A percentile compares a stretch with the other conserved stretches of the same genome.
Evolutionary conservation across 345 rosid genomes (phyloP).

Genomic region (Fremontodendron californicum): DNA sequence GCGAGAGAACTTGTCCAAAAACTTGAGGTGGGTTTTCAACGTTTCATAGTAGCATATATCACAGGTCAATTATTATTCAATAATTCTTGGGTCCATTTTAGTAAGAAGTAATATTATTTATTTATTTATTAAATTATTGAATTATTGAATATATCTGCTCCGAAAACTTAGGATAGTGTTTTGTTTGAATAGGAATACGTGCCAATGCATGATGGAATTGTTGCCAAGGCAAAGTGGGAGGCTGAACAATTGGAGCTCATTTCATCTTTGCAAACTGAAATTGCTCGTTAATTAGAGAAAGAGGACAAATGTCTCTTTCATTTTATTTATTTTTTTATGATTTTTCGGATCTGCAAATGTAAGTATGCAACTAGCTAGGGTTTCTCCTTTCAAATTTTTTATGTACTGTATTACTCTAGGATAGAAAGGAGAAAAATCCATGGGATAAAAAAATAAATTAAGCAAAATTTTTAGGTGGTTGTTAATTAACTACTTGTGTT

Average conservation of each 20-base stretch:
- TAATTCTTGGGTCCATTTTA: neutral
- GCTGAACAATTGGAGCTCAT: slow-evolving; percentile 54
- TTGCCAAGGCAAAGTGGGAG: slow-evolving; percentile 54
- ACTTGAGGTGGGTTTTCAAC: slow-evolving; percentile 44
- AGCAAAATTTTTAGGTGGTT: neutral
- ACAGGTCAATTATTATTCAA: neutral
- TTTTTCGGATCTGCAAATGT: neutral
- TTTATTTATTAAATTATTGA: neutral
- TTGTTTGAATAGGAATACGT: slow-evolving; percentile 44
- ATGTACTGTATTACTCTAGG: neutral
- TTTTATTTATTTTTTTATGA: neutral
- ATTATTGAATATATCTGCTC: neutral
- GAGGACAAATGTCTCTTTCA: neutral
- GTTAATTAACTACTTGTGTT: neutral
- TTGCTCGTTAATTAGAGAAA: slow-evolving; percentile 36
- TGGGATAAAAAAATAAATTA: neutral
- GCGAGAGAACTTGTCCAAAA: slow-evolving; percentile 49
- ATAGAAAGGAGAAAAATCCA: slow-evolving; percentile 10
- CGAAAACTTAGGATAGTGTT: neutral
- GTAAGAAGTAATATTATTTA: neutral
- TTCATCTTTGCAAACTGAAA: slow-evolving; percentile 47
- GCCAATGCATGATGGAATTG: slow-evolving; percentile 50
- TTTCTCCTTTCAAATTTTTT: slow-evolving; percentile 20
- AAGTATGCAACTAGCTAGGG: neutral
- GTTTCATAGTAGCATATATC: neutral